A percentile compares a stretch with the other conserved stretches of the same genome.
Evolutionary conservation across 768 basidiomycete genomes (phyloP).

Genomic region (Kwoniella europaea): DNA sequence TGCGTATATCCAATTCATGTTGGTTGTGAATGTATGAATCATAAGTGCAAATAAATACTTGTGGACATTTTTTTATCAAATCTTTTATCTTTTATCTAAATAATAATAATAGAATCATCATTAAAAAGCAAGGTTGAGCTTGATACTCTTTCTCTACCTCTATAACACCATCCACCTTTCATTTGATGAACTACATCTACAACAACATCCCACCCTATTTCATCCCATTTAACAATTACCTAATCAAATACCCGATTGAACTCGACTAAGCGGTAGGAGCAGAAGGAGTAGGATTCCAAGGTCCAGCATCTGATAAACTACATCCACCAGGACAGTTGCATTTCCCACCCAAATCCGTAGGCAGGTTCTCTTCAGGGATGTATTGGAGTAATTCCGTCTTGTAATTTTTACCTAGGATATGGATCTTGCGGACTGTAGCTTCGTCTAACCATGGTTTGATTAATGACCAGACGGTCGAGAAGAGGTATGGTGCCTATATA

Average conservation of each 20-base stretch:
- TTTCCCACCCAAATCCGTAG: constrained; percentile 79
- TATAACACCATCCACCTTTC: background rate
- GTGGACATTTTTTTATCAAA: background rate
- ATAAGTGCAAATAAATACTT: background rate
- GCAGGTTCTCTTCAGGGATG: constrained; percentile 82
- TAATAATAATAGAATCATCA: background rate
- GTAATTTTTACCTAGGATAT: constrained; percentile 79
- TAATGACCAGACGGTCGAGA: constrained; percentile 82
- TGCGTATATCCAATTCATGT: background rate
- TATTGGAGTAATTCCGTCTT: constrained; percentile 77
- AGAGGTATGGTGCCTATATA: constrained; percentile 74
- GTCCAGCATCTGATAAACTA: constrained; percentile 85
- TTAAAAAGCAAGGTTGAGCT: background rate
- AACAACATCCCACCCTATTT: background rate
- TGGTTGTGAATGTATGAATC: background rate
- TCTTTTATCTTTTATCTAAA: background rate
- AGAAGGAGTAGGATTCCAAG: constrained; percentile 68
- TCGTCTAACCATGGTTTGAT: constrained; percentile 94
- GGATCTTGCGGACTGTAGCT: constrained; percentile 93
- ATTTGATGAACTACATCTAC: background rate
- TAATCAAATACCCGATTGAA: background rate
- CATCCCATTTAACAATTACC: background rate
- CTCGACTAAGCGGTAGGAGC: constrained; percentile 5
- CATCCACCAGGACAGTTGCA: constrained; percentile 82
- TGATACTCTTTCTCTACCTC: background rate